Evolutionary conservation across 352 stramenopile genomes (phyloP).

Genomic region (Globisporangium acanthophoron): DNA sequence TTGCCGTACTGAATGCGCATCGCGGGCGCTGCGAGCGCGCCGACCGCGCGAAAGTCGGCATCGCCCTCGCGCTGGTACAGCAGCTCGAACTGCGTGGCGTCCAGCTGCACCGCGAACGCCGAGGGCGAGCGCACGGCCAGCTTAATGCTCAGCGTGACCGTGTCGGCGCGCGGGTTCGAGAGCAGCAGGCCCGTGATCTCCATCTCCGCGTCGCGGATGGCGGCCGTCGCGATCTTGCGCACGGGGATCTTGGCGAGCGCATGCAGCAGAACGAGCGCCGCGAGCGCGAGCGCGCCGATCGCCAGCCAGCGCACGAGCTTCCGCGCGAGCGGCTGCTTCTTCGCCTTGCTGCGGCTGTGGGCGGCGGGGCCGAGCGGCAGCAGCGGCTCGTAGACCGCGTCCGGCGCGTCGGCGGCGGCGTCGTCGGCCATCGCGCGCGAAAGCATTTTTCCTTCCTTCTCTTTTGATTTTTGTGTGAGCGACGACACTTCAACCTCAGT

Average conservation of each 20-base stretch:
- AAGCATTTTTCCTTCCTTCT: conserved; percentile 6
- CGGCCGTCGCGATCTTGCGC: conserved; percentile 38
- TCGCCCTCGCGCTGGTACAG: conserved; percentile 19
- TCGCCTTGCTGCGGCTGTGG: neutral
- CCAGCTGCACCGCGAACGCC: conserved; percentile 42
- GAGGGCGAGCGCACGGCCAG: conserved; percentile 46
- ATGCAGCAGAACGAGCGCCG: conserved; percentile 30
- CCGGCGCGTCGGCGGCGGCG: conserved; percentile 3
- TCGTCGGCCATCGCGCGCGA: conserved; percentile 15
- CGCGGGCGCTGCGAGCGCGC: conserved; percentile 33
- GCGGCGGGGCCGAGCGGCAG: conserved; percentile 8
- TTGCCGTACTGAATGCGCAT: conserved; percentile 50
- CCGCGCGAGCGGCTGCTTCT: neutral
- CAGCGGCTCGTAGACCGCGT: conserved; percentile 9
- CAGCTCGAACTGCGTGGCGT: conserved; percentile 44
- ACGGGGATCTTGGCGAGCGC: conserved; percentile 48
- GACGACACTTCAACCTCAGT: neutral
- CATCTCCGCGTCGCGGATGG: conserved; percentile 60
- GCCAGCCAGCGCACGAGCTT: conserved; percentile 9
- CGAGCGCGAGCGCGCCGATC: conserved; percentile 9
- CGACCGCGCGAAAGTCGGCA: conserved; percentile 19
- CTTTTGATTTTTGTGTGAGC: neutral
- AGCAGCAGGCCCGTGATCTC: conserved; percentile 54
- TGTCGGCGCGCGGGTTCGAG: conserved; percentile 23
- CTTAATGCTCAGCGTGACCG: conserved; percentile 43